Base-by-base conservation (phyloP, 371 early-diverging fungal species). In the Saksenaea oblongispora region DNA sequence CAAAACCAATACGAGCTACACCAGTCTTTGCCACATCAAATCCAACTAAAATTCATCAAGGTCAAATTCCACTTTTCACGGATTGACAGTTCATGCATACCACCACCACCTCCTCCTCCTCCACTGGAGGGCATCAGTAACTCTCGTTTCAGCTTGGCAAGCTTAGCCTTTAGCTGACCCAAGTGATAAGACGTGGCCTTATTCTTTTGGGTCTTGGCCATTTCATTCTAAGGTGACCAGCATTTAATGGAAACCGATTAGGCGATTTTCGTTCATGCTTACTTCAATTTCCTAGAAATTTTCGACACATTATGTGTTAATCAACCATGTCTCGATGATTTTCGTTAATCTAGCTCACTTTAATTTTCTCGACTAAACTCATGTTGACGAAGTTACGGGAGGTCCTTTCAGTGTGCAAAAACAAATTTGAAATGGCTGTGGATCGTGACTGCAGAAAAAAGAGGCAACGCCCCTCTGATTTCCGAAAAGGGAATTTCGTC, bases 1-100 rank as follows among this genome's bases (percentile, higher is more conserved):
- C 86, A 76, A 95, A 98, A 64, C 93, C 99, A 75, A 96, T 93
- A 69, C 97, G 89, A 34, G 97, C 98, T 34, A 95, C 93, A 78
- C 98, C 98, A n/a, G 94, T 97, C 72, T 95, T 96, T 28, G 95
- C 95, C 24, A 97, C 96, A 79, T 98, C 97, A 80, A 98, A 96
- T 62, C 95, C 95, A 64, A 93, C 95, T 86, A 76, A 31, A 61
- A 44, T 41, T 9, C 14, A 60, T 17, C 24, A 53, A 47, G 27
- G n/a, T 11, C 37, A 28, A 54, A 41, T 56, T 10, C 15, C 10
- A 53, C 67, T 24, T 34, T 5, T 34, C 8, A 18, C 7, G 15
- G 0, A 22, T 44, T 22, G 55, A 47, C 51, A 61, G 39, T 34
- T 54, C 66, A 15, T 34, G 44, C 10, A 5, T 15, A 58, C 65